Conservation (phyloP, 257 asterid species). For the Gentiana macrophylla region DNA sequence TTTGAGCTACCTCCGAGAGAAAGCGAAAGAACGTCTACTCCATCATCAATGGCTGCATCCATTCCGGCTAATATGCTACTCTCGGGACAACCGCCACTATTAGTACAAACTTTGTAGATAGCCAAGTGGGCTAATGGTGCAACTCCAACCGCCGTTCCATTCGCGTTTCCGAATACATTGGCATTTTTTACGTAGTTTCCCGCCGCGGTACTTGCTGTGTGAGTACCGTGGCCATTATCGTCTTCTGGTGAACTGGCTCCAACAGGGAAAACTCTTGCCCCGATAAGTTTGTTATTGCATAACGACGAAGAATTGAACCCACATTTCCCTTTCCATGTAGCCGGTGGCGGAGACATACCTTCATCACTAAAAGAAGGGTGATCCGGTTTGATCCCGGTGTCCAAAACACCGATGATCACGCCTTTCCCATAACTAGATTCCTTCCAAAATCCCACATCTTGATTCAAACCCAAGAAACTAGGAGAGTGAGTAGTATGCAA, state of each 20-base stretch:
- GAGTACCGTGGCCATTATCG: constrained; percentile 86
- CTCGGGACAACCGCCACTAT: constrained; percentile 53
- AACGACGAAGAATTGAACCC: not conserved
- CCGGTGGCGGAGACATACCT: constrained; percentile 11
- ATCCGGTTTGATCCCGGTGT: constrained; percentile 4
- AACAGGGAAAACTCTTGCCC: constrained; percentile 67
- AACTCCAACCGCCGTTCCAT: constrained; percentile 84
- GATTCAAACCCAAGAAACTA: constrained; percentile 12
- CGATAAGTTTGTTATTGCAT: constrained; percentile 61
- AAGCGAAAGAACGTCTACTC: constrained; percentile 78
- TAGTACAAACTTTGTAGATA: constrained; percentile 87
- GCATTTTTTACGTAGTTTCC: constrained; percentile 59
- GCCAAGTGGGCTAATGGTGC: constrained; percentile 91
- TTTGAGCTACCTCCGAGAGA: constrained; percentile 65
- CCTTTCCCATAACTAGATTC: constrained; percentile 8
- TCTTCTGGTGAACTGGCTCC: constrained; percentile 75
- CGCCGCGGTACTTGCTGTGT: constrained; percentile 82
- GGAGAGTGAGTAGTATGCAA: constrained; percentile 15
- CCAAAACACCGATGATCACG: constrained; percentile 6
- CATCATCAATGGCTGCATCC: constrained; percentile 79
- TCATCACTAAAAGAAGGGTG: constrained; percentile 11
- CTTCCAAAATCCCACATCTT: constrained; percentile 2
- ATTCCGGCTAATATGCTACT: constrained; percentile 88
- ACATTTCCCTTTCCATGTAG: constrained; percentile 12
- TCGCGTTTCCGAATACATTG: constrained; percentile 56